Evolutionary conservation across 108 stramenopile species (phyloP).

Genomic region (Nitzschia sp.): DNA sequence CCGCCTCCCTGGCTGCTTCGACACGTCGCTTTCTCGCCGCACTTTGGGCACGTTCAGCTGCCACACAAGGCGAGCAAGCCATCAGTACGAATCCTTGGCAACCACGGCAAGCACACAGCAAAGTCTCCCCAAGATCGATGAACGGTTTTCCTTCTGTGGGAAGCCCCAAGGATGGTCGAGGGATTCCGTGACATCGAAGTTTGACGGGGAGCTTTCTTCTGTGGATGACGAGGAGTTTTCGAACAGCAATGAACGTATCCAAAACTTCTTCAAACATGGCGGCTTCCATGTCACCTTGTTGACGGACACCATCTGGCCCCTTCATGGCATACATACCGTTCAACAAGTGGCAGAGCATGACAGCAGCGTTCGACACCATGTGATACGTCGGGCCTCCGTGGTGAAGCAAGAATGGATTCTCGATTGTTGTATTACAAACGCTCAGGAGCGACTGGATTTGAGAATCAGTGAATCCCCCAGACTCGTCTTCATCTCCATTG

Average conservation of each 20-base stretch:
- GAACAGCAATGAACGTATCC: conserved; percentile 74
- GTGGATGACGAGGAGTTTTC: conserved; percentile 76
- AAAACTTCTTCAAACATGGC: conserved; percentile 82
- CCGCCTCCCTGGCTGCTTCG: conserved; percentile 43
- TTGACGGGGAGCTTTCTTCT: conserved; percentile 77
- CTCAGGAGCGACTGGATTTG: conserved; percentile 78
- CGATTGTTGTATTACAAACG: conserved; percentile 82
- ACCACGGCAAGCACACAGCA: conserved; percentile 79
- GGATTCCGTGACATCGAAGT: conserved; percentile 83
- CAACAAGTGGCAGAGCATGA: conserved; percentile 83
- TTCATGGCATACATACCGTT: conserved; percentile 80
- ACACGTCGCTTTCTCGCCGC: conserved; percentile 37
- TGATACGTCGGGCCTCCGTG: conserved; percentile 86
- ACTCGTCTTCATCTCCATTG: conserved; percentile 64
- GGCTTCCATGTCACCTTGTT: conserved; percentile 63
- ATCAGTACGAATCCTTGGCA: conserved; percentile 91
- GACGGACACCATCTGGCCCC: conserved; percentile 27
- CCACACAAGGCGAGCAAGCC: conserved; percentile 89
- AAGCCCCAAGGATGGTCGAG: conserved; percentile 60
- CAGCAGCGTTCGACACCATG: conserved; percentile 80
- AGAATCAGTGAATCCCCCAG: conserved; percentile 74
- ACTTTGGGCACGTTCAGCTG: conserved; percentile 68
- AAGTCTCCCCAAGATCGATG: conserved; percentile 79
- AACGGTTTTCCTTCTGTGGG: conserved; percentile 55
- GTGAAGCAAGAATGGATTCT: conserved; percentile 77